Percentiles rank a stretch among this genome's conserved stretches.
Evolutionary conservation across 2,329 filamentous ascomycete species (phyloP).

Genomic region (Neodidymelliopsis sp.): DNA sequence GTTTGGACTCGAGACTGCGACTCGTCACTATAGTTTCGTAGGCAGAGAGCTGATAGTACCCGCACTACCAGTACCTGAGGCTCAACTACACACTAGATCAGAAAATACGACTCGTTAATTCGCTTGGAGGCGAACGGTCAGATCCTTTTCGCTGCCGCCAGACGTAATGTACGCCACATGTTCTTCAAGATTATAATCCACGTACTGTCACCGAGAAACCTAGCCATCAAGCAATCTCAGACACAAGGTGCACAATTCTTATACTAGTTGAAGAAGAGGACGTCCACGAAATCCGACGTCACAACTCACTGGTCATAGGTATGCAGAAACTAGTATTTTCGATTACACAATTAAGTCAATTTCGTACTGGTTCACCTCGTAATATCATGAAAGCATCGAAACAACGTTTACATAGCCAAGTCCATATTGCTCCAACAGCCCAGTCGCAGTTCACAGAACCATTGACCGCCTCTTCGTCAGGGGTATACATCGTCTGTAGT

Average conservation of each 20-base stretch:
- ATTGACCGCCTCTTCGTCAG: conserved; percentile 32
- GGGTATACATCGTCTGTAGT: conserved; percentile 45
- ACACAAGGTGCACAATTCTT: too few relatives aligned
- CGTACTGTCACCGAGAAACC: too few relatives aligned
- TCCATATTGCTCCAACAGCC: conserved; percentile 6
- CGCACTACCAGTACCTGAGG: conserved; percentile 11
- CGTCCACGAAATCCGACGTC: too few relatives aligned
- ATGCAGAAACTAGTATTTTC: background rate
- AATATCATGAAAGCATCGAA: conserved; percentile 14
- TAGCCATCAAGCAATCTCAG: conserved; percentile 26
- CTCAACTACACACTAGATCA: conserved; percentile 22
- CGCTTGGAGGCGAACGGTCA: conserved; percentile 6
- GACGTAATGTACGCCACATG: conserved; percentile 18
- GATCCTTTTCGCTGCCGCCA: conserved; percentile 15
- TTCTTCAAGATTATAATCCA: too few relatives aligned
- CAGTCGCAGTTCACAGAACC: conserved; percentile 9
- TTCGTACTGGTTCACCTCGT: conserved; percentile 5
- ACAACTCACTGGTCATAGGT: too few relatives aligned
- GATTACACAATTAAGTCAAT: conserved; percentile 10
- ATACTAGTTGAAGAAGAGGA: too few relatives aligned
- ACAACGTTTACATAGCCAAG: conserved; percentile 7
- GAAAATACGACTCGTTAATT: conserved; percentile 19
- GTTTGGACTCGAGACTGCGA: too few relatives aligned
- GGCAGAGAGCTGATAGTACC: too few relatives aligned
- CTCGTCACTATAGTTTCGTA: too few relatives aligned